Conservation (phyloP, 2,329 filamentous ascomycete species). For the Botrytis galanthina region DNA sequence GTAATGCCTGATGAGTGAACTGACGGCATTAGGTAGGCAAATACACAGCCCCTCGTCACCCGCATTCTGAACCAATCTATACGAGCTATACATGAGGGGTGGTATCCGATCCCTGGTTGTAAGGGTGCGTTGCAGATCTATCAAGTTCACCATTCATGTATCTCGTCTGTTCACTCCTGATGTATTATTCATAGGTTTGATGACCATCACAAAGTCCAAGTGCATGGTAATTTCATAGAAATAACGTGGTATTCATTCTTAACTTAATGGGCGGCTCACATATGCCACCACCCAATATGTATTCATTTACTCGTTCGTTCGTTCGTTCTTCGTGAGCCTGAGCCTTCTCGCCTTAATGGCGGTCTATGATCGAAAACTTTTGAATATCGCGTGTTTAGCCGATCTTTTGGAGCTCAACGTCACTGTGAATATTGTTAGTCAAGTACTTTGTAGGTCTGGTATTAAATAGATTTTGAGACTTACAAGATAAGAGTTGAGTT, state of each 20-base stretch:
- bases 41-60: neutral
- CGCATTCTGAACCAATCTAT: neutral
- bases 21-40: neutral
- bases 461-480: constrained; percentile 42
- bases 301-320: neutral
- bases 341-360: constrained; percentile 23
- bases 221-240: neutral
- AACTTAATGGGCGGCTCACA: constrained; percentile 9
- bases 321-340: constrained; percentile 21
- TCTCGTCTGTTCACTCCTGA: neutral
- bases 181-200: neutral
- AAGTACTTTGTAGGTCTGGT: constrained; percentile 12
- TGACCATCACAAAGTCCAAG: neutral
- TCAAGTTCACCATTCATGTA: neutral
- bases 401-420: constrained; percentile 67
- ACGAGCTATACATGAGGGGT: neutral
- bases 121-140: neutral
- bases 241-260: constrained; percentile 8
- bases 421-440: constrained; percentile 45
- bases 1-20: neutral
- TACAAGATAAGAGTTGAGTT: constrained; percentile 81
- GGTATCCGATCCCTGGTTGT: neutral
- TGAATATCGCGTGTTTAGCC: constrained; percentile 41
- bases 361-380: constrained; percentile 25
- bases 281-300: constrained; percentile 2